Base-by-base conservation (phyloP, 1,284 basidiomycete genomes). In the Irpex lacteus region DNA sequence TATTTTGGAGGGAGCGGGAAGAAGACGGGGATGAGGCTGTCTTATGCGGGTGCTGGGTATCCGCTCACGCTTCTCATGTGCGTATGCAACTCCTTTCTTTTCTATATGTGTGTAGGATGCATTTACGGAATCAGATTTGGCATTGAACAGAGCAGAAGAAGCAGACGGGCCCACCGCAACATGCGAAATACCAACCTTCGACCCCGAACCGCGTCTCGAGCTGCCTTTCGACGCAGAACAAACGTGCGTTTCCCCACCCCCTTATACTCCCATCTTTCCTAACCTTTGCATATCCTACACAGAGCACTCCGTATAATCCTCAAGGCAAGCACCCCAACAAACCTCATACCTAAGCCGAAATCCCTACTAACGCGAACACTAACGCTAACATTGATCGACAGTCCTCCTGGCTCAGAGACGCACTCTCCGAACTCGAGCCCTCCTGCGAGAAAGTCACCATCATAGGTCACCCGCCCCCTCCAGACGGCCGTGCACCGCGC, bases 331-430 rank as follows among this genome's bases (percentile, higher is more conserved):
- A 53, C 59, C 44, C 21, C 26, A 4, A 2, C 8, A 4, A 56
- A 6, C 11, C 21, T 56, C 11, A 56, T 9, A n/a, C n/a, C n/a
- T n/a, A n/a, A n/a, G n/a, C n/a, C n/a, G n/a, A n/a, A n/a, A n/a
- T n/a, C n/a, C 21, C n/a, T 18, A 32, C 34, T 11, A 9, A 55
- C 4, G 26, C n/a, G n/a, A n/a, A n/a, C n/a, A n/a, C 26, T 26
- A 26, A 26, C 4, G 26, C 4, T 26, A 26, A 26, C 4, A 3
- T 26, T 26, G 4, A 2, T 3, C 26, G 26, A 3, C 26, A 93
- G 91, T 96, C 95, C 9, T 94, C 90, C 5, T 96, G 94, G 93
- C 87, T 98, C 50, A 88, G 91, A 57, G 94, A 96, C 67, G 95
- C 95, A 0, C 83, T 98, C n/a, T 88, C 89, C 13, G 95, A 97